Percentiles rank a stretch among this genome's conserved stretches.
Conservation (phyloP, 2,329 filamentous ascomycete genomes). For the Apiospora phragmitis region DNA sequence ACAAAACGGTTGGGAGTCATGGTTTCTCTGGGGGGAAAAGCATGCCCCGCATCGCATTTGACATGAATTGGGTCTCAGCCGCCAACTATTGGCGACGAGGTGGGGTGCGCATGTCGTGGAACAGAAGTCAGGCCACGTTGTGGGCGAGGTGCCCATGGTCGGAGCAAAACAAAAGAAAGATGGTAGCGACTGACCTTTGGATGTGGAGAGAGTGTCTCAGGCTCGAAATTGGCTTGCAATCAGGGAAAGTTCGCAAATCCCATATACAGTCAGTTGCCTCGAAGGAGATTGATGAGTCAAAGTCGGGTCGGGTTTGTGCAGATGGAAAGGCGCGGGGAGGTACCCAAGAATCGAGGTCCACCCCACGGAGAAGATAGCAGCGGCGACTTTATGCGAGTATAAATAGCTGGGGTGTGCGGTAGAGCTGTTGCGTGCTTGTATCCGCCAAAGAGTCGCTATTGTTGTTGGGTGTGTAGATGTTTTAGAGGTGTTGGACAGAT, state of each 20-base stretch:
- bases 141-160: conserved; percentile 9
- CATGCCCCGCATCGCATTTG: background rate
- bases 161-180: conserved; percentile 17
- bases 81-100: conserved; percentile 3
- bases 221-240: background rate
- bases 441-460: background rate
- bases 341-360: conserved; percentile 8
- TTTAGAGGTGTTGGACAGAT: conserved; percentile 8
- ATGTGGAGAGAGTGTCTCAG: background rate
- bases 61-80: conserved; percentile 1
- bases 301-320: background rate
- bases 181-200: conserved; percentile 8
- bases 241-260: background rate
- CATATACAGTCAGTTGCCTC: background rate
- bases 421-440: background rate
- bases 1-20: background rate
- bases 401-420: background rate
- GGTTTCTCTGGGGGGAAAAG: background rate
- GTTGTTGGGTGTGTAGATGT: conserved; percentile 2
- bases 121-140: conserved; percentile 10
- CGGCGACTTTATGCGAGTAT: conserved; percentile 5
- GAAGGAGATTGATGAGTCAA: conserved; percentile 4
- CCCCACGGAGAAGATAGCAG: conserved; percentile 3
- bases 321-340: conserved; percentile 7
- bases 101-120: conserved; percentile 6